Percentiles rank a stretch among this genome's conserved stretches.
These are phyloP conservation scores for Russula griseocarnosa DNA, from an alignment of 768 basidiomycete species.

Conservation along the genomic window DNA sequence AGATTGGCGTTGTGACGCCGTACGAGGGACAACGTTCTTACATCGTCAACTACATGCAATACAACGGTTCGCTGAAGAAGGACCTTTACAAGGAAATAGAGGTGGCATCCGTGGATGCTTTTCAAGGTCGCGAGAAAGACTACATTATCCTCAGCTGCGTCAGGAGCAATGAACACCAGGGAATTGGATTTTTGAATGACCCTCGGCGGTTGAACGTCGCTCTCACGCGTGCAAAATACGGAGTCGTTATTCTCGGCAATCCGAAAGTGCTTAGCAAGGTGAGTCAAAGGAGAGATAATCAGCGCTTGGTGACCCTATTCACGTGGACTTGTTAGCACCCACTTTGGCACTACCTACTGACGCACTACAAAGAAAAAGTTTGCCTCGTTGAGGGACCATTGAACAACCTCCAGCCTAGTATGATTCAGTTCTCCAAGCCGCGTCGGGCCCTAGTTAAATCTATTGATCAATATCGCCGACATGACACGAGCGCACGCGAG, in stretches of 20 bases:
- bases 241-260: constrained; percentile 99
- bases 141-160: constrained; percentile 99
- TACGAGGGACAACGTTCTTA: constrained; percentile 99
- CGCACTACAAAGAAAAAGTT: constrained; percentile 95
- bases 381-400: constrained; percentile 95
- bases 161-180: constrained; percentile 97
- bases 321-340: constrained; percentile 65
- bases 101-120: constrained; percentile 97
- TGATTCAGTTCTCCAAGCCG: constrained; percentile 99
- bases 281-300: constrained; percentile 27
- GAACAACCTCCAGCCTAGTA: constrained; percentile 92
- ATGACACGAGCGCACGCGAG: constrained; percentile 88
- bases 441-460: constrained; percentile 83
- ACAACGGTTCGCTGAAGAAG: constrained; percentile 98
- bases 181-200: constrained; percentile 98
- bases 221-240: constrained; percentile 95
- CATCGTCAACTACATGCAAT: constrained; percentile 99
- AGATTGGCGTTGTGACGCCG: constrained; percentile 98
- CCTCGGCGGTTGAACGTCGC: constrained; percentile 95
- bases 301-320: constrained; percentile 15
- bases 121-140: constrained; percentile 99
- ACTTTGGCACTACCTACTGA: constrained; percentile 95
- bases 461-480: constrained; percentile 89
- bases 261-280: constrained; percentile 99
- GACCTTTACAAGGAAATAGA: constrained; percentile 99